Percentiles rank a stretch among this genome's conserved stretches.
Evolutionary conservation across 441 rosid species (phyloP).

Genomic region (Croton laevigatus): DNA sequence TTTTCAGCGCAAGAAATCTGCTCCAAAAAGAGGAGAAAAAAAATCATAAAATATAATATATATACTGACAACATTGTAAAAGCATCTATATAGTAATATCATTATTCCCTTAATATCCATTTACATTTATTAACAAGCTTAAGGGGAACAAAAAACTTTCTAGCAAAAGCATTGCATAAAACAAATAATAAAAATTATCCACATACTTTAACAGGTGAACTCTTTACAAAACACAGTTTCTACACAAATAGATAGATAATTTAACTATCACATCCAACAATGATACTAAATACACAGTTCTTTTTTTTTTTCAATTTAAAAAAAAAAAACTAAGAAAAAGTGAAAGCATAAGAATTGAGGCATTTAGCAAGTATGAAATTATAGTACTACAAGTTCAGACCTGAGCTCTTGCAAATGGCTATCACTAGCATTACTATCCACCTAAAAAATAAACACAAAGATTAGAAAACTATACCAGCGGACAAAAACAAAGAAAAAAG

Average conservation of each 20-base stretch:
- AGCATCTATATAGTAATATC: not conserved
- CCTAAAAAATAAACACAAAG: slow-evolving; percentile 39
- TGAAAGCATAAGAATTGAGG: not conserved
- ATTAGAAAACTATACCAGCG: slow-evolving; percentile 5
- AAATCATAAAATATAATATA: not conserved
- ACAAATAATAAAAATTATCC: not conserved
- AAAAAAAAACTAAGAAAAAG: not conserved
- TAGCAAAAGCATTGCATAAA: not conserved
- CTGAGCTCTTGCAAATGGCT: slow-evolving; percentile 91
- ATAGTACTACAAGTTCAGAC: slow-evolving; percentile 28
- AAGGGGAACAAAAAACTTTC: not conserved
- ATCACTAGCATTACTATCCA: slow-evolving; percentile 57
- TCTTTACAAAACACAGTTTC: not conserved
- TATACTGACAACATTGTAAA: not conserved
- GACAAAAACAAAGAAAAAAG: not conserved
- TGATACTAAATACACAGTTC: not conserved
- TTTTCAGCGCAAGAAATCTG: slow-evolving; percentile 96
- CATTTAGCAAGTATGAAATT: not conserved
- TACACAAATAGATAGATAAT: not conserved
- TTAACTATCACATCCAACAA: not conserved
- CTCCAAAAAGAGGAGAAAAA: slow-evolving; percentile 18
- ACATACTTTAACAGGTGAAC: not conserved
- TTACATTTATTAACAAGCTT: not conserved
- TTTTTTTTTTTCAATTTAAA: too few species aligned
- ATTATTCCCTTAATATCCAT: not conserved